Evolutionary conservation across 805 yeast species (phyloP).

Genomic region (Candida parachauliodes): DNA sequence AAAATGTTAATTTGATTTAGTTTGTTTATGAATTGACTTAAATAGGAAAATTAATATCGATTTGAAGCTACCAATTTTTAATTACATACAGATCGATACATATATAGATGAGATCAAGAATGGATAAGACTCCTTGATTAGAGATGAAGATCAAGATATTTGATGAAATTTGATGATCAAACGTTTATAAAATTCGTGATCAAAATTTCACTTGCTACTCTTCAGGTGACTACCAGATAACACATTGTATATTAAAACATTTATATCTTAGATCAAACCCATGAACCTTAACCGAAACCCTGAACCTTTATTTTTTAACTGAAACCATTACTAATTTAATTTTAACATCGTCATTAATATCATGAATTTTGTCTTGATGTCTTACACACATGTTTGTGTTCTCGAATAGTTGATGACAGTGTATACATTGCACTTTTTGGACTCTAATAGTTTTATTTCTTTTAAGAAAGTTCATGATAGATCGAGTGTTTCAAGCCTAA

Average conservation of each 20-base stretch:
- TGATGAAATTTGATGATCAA: too few relatives aligned
- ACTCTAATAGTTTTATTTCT: conserved; percentile 3
- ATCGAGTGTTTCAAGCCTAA: too few relatives aligned
- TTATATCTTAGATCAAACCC: background rate
- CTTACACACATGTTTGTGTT: background rate
- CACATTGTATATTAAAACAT: background rate
- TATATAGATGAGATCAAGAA: too few relatives aligned
- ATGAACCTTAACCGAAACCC: too few relatives aligned
- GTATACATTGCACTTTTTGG: conserved; percentile 2
- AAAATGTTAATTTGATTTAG: background rate
- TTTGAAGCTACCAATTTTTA: background rate
- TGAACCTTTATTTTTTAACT: background rate
- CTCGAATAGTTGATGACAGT: conserved; percentile 4
- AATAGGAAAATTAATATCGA: background rate
- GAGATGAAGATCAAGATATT: too few relatives aligned
- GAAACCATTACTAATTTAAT: conserved; percentile 4
- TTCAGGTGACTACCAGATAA: too few relatives aligned
- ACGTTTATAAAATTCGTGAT: too few relatives aligned
- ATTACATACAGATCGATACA: background rate
- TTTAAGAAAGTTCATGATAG: conserved; percentile 2
- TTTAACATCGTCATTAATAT: background rate
- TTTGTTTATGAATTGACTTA: background rate
- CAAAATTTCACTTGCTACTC: too few relatives aligned
- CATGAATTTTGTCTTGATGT: conserved; percentile 1
- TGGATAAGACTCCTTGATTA: too few relatives aligned